Percentiles rank a stretch among this genome's conserved stretches.
Conservation (phyloP, 1,139 yeast genomes). For the Fermentozyma sake region DNA sequence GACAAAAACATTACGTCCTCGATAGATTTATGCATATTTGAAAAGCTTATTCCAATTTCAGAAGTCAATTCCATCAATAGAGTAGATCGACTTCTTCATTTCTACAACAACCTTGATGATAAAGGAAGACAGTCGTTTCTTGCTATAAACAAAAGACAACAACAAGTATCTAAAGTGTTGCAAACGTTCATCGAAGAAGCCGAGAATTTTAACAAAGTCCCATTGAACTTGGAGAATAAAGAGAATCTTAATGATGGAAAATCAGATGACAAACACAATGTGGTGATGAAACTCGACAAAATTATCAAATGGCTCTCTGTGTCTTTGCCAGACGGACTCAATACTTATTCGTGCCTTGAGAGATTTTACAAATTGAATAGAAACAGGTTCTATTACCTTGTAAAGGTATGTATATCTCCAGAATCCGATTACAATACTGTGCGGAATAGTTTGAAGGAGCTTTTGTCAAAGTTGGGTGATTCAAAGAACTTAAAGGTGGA, state of each 20-base stretch:
- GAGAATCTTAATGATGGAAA: constrained; percentile 24
- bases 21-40: constrained; percentile 61
- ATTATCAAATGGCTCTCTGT: constrained; percentile 62
- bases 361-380: constrained; percentile 52
- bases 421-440: constrained; percentile 61
- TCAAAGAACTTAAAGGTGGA: constrained; percentile 42
- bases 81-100: constrained; percentile 48
- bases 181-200: constrained; percentile 30
- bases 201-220: constrained; percentile 15
- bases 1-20: constrained; percentile 63
- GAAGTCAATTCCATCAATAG: constrained; percentile 42
- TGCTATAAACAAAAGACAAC: constrained; percentile 68
- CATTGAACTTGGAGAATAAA: constrained; percentile 17
- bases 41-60: constrained; percentile 54
- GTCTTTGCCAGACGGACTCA: constrained; percentile 50
- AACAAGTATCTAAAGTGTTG: constrained; percentile 47
- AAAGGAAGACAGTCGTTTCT: constrained; percentile 61
- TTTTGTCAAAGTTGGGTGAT: constrained; percentile 51
- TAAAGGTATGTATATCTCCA: constrained; percentile 51
- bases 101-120: constrained; percentile 48
- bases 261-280: constrained; percentile 5
- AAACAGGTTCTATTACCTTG: constrained; percentile 50
- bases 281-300: constrained; percentile 42
- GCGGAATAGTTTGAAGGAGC: constrained; percentile 56
- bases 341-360: constrained; percentile 46